Evolutionary conservation across 192 early-diverging fungal species (phyloP).

Genomic region (Helicostylum pulchrum): DNA sequence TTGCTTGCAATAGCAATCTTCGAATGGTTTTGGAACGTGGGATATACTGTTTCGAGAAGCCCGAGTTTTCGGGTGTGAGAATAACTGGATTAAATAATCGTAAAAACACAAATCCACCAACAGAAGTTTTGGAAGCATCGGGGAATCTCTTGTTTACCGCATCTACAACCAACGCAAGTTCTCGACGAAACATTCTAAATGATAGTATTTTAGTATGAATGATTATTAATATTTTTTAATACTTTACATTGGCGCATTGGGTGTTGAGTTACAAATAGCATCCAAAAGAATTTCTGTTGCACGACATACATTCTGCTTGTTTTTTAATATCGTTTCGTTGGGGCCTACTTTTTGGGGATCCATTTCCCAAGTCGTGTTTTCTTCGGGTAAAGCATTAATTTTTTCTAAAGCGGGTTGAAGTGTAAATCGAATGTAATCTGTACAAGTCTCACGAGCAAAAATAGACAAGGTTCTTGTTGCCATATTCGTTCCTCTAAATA

Average conservation of each 20-base stretch:
- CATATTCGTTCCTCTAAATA: slow-evolving; percentile 89
- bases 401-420: slow-evolving; percentile 66
- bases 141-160: slow-evolving; percentile 78
- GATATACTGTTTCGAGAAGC: slow-evolving; percentile 56
- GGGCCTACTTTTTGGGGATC: slow-evolving; percentile 73
- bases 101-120: slow-evolving; percentile 93
- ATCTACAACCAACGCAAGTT: slow-evolving; percentile 73
- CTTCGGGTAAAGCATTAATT: slow-evolving; percentile 41
- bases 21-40: slow-evolving; percentile 67
- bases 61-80: slow-evolving; percentile 80
- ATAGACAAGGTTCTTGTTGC: slow-evolving; percentile 78
- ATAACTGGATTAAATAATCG: slow-evolving; percentile 94
- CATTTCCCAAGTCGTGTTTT: slow-evolving; percentile 73
- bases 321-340: slow-evolving; percentile 63
- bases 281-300: slow-evolving; percentile 75
- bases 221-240: background rate
- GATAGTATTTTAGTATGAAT: background rate
- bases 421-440: slow-evolving; percentile 74
- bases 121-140: slow-evolving; percentile 76
- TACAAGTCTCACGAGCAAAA: slow-evolving; percentile 73
- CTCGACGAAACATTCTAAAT: slow-evolving; percentile 59
- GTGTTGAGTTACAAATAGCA: slow-evolving; percentile 68
- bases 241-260: slow-evolving; percentile 57
- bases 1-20: slow-evolving; percentile 80
- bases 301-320: slow-evolving; percentile 70